phyloP scores from a whole-genome alignment of 768 basidiomycete species.

The Inosperma sp. region DNA sequence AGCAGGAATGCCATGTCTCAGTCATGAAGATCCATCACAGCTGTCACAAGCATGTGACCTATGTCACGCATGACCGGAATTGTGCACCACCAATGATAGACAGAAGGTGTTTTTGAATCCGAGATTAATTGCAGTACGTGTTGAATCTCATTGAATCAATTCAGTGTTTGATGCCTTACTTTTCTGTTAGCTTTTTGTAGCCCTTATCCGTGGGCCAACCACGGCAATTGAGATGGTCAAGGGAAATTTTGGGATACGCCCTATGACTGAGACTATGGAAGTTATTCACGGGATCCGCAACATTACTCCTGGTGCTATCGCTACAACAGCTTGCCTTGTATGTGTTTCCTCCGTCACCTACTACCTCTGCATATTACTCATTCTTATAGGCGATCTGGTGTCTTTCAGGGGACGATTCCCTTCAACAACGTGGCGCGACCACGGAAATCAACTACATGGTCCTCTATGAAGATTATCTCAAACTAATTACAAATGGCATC shows the following conservation, averaged over 20 bases:
- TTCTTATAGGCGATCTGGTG: conserved; percentile 14
- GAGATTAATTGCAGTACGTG: not conserved
- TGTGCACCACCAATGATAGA: too few species aligned
- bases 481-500: conserved; percentile 13
- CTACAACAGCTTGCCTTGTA: conserved; percentile 13
- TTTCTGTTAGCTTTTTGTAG: conserved; percentile 12
- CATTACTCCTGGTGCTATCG: conserved; percentile 18
- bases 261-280: conserved; percentile 17
- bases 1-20: too few species aligned
- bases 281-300: conserved; percentile 13
- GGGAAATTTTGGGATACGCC: conserved; percentile 7
- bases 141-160: not conserved
- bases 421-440: conserved; percentile 13
- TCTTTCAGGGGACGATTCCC: conserved; percentile 14
- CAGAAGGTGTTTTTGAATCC: conserved; percentile 4
- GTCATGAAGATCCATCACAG: too few species aligned
- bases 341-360: not conserved
- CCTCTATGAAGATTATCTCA: conserved; percentile 17
- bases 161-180: not conserved
- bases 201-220: conserved; percentile 18
- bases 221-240: conserved; percentile 14
- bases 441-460: conserved; percentile 14
- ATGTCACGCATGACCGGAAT: too few species aligned
- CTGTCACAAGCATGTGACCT: too few species aligned
- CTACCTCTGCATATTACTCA: not conserved